Evolutionary conservation across 768 basidiomycete species (phyloP).

Genomic region (Hypholoma sublateritium): DNA sequence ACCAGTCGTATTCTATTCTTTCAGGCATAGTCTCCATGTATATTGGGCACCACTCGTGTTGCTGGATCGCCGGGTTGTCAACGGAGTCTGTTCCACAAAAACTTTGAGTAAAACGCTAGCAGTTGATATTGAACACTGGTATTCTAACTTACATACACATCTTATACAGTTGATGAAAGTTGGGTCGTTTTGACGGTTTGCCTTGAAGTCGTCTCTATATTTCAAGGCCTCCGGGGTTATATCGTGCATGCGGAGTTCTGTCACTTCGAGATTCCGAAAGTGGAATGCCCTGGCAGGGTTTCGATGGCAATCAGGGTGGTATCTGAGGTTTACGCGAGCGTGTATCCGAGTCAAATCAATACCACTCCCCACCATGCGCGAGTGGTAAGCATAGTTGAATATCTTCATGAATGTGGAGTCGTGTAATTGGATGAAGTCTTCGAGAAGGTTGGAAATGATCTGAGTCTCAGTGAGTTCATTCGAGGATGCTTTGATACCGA

Average conservation of each 20-base stretch:
- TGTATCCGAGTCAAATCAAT: neutral
- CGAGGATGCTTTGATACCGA: neutral
- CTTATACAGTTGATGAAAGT: neutral
- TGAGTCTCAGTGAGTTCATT: neutral
- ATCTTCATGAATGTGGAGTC: neutral
- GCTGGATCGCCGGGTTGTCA: neutral
- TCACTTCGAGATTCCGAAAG: neutral
- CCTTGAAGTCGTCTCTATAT: constrained; percentile 1
- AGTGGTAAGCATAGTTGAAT: neutral
- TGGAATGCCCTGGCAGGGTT: constrained; percentile 1
- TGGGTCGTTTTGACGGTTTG: neutral
- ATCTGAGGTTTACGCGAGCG: neutral
- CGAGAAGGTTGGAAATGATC: neutral
- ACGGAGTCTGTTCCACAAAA: neutral
- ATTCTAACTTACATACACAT: neutral
- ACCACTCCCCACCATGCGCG: neutral
- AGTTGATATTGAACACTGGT: neutral
- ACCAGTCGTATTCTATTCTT: neutral
- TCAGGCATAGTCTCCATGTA: neutral
- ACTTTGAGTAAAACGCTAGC: neutral
- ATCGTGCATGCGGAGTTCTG: neutral
- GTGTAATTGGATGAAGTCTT: neutral
- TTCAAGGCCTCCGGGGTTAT: neutral
- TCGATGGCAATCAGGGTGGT: neutral
- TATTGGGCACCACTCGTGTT: neutral